These are phyloP conservation scores for Sporobolomyces pararoseus DNA, from an alignment of 768 basidiomycete species.

Conservation along the genomic window DNA sequence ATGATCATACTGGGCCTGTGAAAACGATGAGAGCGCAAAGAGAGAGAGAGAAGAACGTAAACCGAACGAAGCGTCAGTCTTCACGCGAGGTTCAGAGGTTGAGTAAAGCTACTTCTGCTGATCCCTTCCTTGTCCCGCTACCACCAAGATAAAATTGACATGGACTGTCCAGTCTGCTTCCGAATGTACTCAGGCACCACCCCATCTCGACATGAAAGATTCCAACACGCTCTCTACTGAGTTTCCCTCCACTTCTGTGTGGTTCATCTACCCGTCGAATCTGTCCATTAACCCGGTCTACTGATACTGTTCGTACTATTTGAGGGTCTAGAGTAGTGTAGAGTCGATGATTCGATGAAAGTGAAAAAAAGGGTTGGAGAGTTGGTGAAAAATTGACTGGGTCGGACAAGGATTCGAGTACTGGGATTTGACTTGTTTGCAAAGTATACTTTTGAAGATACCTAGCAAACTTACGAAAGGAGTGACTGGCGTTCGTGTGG, in stretches of 20 bases:
- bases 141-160: too few species aligned
- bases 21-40: background rate
- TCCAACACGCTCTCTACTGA: background rate
- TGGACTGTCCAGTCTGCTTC: too few species aligned
- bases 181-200: too few species aligned
- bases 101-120: too few species aligned
- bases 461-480: constrained; percentile 3
- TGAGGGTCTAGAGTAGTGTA: background rate
- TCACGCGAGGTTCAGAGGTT: too few species aligned
- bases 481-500: constrained; percentile 20
- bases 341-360: background rate
- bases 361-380: too few species aligned
- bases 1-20: constrained; percentile 71
- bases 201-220: too few species aligned
- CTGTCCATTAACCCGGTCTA: background rate
- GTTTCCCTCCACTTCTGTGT: background rate
- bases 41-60: background rate
- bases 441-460: background rate
- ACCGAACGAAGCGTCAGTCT: too few species aligned
- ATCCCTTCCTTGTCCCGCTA: background rate
- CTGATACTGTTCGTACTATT: background rate
- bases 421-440: too few species aligned
- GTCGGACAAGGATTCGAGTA: too few species aligned
- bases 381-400: too few species aligned
- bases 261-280: background rate